These are phyloP conservation scores for Thelephora aurantiotincta DNA, from an alignment of 768 basidiomycete species.

Conservation along the genomic window DNA sequence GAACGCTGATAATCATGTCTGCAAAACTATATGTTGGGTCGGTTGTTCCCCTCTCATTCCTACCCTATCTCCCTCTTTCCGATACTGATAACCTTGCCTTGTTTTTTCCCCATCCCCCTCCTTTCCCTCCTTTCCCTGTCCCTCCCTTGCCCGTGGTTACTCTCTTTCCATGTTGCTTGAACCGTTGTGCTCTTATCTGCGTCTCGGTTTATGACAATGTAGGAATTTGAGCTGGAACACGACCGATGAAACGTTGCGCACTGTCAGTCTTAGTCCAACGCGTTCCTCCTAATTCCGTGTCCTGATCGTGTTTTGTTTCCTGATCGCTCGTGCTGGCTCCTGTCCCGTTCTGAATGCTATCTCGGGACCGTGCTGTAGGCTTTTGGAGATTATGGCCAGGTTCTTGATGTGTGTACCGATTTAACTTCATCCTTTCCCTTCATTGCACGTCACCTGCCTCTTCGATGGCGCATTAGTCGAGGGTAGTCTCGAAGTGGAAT, in stretches of 20 bases:
- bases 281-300: slow-evolving; percentile 18
- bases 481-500: too few relatives aligned
- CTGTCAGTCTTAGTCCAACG: slow-evolving; percentile 51
- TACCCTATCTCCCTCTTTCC: slow-evolving; percentile 34
- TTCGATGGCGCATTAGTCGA: neutral
- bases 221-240: slow-evolving; percentile 96
- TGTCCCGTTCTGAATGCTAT: slow-evolving; percentile 19
- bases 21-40: slow-evolving; percentile 90
- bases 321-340: slow-evolving; percentile 24
- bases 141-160: slow-evolving; percentile 3
- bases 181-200: slow-evolving; percentile 20
- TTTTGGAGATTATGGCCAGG: slow-evolving; percentile 68
- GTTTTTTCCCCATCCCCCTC: slow-evolving; percentile 33
- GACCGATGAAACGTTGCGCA: slow-evolving; percentile 80
- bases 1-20: slow-evolving; percentile 37
- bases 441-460: slow-evolving; percentile 1
- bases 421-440: slow-evolving; percentile 24
- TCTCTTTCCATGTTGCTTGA: slow-evolving; percentile 12
- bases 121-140: slow-evolving; percentile 32
- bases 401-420: slow-evolving; percentile 69
- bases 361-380: slow-evolving; percentile 35
- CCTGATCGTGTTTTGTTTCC: slow-evolving; percentile 22
- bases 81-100: slow-evolving; percentile 4
- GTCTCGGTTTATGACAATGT: slow-evolving; percentile 27
- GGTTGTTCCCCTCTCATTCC: slow-evolving; percentile 39